Base-by-base conservation (phyloP, 176 grass and related monocot genomes). In the Oryza meridionalis region DNA sequence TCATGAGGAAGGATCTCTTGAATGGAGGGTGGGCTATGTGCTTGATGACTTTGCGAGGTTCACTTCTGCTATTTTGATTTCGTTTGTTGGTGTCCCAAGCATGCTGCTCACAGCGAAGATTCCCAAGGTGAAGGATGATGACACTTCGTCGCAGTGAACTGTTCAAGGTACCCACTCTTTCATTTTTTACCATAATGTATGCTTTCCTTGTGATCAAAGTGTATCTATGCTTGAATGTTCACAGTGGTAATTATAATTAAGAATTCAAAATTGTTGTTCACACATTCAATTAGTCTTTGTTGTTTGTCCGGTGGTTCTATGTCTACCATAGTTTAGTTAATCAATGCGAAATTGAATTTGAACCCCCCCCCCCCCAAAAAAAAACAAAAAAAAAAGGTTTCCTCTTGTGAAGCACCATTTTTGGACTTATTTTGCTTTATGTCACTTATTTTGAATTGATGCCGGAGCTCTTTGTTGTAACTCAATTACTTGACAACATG, bases 61-160 rank as follows among this genome's bases (percentile, higher is more conserved):
- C n/a, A 10, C 51, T 13, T 5, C 61, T 35, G 51, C 74, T 35
- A 5, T 77, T 21, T 21, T 3, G 22, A 61, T 13, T n/a, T 11
- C 9, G 8, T 61, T 77, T 77, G n/a, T 22, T 40, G 38, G 38
- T 2, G 32, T 24, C 17, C 74, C 21, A 22, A 77, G 38, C 74
- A 3, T 77, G 31, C 0, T 77, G 50, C 58, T 77, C 38, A 9
- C 61, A 11, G 2, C 38, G 31, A 61, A 32, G 32, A 49, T 38
- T 55, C 74, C 74, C 19, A 77, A 16, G 51, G 51, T 77, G 74
- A 77, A 40, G 51, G 51, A 77, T 77, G 31, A n/a, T 9, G 6
- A 77, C 7, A 29, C 58, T 62, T 11, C 9, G 51, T 24, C 13
- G 21, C 75, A 33, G 31, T 76, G 6, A 59, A 2, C 53, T 53